These are phyloP conservation scores for Prunus dulcis DNA, from an alignment of 306 rosid species.

Conservation along the genomic window DNA sequence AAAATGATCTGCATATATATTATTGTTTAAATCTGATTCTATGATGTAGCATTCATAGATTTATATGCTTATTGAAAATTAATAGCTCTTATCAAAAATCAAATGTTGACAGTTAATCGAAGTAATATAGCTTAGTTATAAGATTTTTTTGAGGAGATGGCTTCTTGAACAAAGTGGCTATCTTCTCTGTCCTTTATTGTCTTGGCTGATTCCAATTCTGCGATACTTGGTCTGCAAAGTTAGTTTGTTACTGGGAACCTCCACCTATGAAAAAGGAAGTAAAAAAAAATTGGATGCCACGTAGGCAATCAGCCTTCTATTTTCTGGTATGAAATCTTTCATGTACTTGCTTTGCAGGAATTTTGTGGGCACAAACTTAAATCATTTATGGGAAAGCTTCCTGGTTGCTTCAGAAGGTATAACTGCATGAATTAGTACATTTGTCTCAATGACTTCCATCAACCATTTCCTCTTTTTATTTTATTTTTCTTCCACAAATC, in stretches of 20 bases:
- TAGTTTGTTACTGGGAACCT: background rate
- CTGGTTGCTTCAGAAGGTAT: constrained; percentile 75
- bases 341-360: constrained; percentile 59
- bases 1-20: background rate
- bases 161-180: background rate
- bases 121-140: background rate
- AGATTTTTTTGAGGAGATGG: background rate
- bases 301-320: background rate
- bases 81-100: background rate
- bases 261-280: background rate
- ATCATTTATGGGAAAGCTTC: constrained; percentile 77
- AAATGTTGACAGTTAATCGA: background rate
- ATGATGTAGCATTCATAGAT: background rate
- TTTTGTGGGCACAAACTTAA: constrained; percentile 87
- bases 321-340: constrained; percentile 19
- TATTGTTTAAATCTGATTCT: background rate
- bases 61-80: background rate
- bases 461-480: background rate
- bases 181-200: background rate
- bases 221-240: background rate
- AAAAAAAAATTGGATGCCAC: background rate
- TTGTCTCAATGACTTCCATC: background rate
- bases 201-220: background rate
- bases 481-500: background rate
- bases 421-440: background rate